Percentiles rank a stretch among this genome's conserved stretches.
These are phyloP conservation scores for Phylloboletellus chloephorus DNA, from an alignment of 1,284 basidiomycete species.

Conservation along the genomic window DNA sequence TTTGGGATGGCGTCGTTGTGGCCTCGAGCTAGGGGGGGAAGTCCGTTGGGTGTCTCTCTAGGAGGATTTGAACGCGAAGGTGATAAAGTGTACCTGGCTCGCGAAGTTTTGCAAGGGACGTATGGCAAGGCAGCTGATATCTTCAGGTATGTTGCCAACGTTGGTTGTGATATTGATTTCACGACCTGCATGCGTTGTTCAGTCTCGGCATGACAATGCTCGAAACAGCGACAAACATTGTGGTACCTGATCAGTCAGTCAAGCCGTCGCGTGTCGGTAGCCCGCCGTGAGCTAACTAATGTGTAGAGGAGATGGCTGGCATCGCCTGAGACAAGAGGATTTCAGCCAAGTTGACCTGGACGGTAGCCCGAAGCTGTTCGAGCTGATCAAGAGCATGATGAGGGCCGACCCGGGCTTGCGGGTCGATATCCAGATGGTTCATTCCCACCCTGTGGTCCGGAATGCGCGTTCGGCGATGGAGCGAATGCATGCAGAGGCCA, in stretches of 20 bases:
- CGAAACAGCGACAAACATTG: conserved; percentile 92
- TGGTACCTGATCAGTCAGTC: conserved; percentile 92
- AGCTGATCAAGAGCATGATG: conserved; percentile 77
- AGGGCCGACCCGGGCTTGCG: conserved; percentile 61
- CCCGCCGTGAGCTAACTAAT: conserved; percentile 15
- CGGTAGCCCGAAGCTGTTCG: conserved; percentile 68
- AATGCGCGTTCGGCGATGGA: conserved; percentile 68
- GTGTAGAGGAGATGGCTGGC: conserved; percentile 85
- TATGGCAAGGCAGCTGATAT: conserved; percentile 95
- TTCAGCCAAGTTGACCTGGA: conserved; percentile 83
- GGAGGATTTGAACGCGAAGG: conserved; percentile 89
- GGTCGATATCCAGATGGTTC: conserved; percentile 56
- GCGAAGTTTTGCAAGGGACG: conserved; percentile 87
- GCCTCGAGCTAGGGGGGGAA: conserved; percentile 53
- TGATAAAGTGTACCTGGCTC: conserved; percentile 97
- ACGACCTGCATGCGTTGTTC: too few relatives aligned
- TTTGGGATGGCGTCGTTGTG: conserved; percentile 95
- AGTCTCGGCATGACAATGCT: conserved; percentile 94
- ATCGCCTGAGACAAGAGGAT: conserved; percentile 87
- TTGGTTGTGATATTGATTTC: too few relatives aligned
- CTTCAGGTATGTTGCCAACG: conserved; percentile 78
- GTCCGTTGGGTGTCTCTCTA: conserved; percentile 32
- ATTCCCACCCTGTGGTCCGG: conserved; percentile 61
- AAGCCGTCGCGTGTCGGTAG: conserved; percentile 5
- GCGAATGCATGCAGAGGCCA: conserved; percentile 38